A percentile compares a stretch with the other conserved stretches of the same genome.
Evolutionary conservation across 176 grass and related monocot genomes (phyloP).

Genomic region (Secale cereale): DNA sequence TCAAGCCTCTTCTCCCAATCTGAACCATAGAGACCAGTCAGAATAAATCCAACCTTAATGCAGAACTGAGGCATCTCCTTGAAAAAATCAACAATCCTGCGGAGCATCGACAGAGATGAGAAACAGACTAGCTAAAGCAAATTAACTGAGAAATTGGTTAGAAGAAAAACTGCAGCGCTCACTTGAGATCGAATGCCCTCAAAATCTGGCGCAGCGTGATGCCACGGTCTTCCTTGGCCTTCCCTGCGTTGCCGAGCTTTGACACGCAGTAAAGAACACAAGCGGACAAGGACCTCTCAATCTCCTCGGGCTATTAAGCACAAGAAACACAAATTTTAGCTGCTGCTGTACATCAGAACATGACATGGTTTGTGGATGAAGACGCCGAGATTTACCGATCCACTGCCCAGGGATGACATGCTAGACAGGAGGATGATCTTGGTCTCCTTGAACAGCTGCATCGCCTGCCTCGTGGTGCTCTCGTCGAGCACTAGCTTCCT

Average conservation of each 20-base stretch:
- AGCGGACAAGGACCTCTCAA: conserved; percentile 73
- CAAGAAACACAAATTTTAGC: conserved; percentile 13
- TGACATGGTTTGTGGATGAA: background rate
- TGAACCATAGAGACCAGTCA: conserved; percentile 75
- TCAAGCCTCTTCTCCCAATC: conserved; percentile 93
- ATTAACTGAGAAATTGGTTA: background rate
- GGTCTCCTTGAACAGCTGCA: conserved; percentile 69
- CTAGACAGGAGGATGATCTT: conserved; percentile 59
- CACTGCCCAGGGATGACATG: conserved; percentile 69
- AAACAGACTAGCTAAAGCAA: conserved; percentile 1
- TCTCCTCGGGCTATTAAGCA: conserved; percentile 67
- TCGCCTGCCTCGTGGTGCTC: conserved; percentile 56
- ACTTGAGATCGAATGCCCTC: conserved; percentile 82
- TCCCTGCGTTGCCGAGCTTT: conserved; percentile 52
- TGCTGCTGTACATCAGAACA: background rate
- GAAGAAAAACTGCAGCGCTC: conserved; percentile 16
- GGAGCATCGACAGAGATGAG: conserved; percentile 28
- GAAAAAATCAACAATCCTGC: conserved; percentile 84
- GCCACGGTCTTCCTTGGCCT: conserved; percentile 47
- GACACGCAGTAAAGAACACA: conserved; percentile 88
- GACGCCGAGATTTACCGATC: conserved; percentile 48
- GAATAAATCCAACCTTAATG: conserved; percentile 66
- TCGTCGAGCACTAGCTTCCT: conserved; percentile 66
- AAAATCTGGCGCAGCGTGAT: conserved; percentile 74
- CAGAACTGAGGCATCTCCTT: conserved; percentile 98